Base-by-base conservation (phyloP, 2,329 filamentous ascomycete species). In the Eutypa lata region DNA sequence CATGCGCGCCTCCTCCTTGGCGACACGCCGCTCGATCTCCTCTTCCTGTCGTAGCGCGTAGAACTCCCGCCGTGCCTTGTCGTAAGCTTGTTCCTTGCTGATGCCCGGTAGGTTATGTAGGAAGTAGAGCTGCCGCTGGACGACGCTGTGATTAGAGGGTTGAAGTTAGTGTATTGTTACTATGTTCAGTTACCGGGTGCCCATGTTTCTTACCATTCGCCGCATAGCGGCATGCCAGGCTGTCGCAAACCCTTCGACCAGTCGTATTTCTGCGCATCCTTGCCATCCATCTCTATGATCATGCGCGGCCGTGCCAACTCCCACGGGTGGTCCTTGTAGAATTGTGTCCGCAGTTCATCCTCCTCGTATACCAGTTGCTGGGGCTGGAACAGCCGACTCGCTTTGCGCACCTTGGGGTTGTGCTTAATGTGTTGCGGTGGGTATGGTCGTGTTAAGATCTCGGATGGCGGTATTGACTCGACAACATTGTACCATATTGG, bases 311-410 rank as follows among this genome's bases (percentile, higher is more conserved):
- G 82, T 18, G 94, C 94, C 66, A 99, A 76, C 73, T 99, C 94
- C 94, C 94, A 99, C 5, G 94, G 94, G 69, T 99, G 94, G 71
- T 99, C 93, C 65, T 81, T 84, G 76, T 90, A 99, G 75, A 97
- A 99, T 26, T 86, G 83, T 61, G 74, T 78, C 58, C 94, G 87
- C 65, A 99, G 78, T 55, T 76, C 73, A 72, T 99, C 94, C 71
- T 99, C 94, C 55, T 88, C 83, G 69, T 94, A 97, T 50, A 75
- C 76, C 58, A 99, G 86, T 53, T 77, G 74, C 59, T 91, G 82
- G 1, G 94, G 94, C 62, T 86, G 84, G 77, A 92, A 97, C 63
- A 96, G 75, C 61, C 86, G 84, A 71, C 84, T 91, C 28, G 88
- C 79, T 69, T 87, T 89, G 68, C 79, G 77, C 49, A 74, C 72